phyloP scores from a whole-genome alignment of 176 grass and related monocot genomes.

The Zizania latifolia region DNA sequence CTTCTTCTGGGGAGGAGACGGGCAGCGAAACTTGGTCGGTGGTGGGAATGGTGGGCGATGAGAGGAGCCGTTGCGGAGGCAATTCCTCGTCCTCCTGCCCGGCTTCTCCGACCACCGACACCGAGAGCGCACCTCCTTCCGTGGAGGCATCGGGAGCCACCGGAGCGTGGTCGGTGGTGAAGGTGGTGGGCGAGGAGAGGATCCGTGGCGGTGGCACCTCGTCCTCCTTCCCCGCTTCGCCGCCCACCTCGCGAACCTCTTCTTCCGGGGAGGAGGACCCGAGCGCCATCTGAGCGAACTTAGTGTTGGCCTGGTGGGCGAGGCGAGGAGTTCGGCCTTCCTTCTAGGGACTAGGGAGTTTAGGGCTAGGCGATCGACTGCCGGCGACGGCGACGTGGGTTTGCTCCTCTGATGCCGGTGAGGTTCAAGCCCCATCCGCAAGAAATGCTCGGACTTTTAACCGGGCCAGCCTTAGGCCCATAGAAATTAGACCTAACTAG shows the following conservation, averaged over 20 bases:
- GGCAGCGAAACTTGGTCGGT: too few relatives aligned
- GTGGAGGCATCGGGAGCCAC: not conserved
- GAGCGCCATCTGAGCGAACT: not conserved
- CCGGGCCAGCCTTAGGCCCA: too few relatives aligned
- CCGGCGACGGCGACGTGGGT: not conserved
- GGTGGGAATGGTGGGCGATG: too few relatives aligned
- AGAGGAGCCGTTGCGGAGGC: too few relatives aligned
- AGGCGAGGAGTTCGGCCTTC: not conserved
- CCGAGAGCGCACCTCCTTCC: not conserved
- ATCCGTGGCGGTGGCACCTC: too few relatives aligned
- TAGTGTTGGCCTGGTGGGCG: not conserved
- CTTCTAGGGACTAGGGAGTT: too few relatives aligned
- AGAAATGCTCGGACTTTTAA: not conserved
- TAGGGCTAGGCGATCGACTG: too few relatives aligned
- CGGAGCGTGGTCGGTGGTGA: not conserved
- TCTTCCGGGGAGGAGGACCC: not conserved
- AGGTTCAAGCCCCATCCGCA: not conserved
- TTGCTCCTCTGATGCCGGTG: not conserved
- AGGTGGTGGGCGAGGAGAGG: too few relatives aligned
- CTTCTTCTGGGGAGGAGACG: too few relatives aligned
- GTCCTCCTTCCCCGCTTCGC: not conserved
- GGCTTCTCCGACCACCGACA: not conserved
- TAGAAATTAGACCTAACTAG: not conserved
- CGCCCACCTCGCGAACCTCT: not conserved
- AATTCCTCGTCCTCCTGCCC: not conserved